These are phyloP conservation scores for Thuidium tamariscinum DNA, from an alignment of 225 moss, liverwort and hornwort genomes.

Conservation along the genomic window DNA sequence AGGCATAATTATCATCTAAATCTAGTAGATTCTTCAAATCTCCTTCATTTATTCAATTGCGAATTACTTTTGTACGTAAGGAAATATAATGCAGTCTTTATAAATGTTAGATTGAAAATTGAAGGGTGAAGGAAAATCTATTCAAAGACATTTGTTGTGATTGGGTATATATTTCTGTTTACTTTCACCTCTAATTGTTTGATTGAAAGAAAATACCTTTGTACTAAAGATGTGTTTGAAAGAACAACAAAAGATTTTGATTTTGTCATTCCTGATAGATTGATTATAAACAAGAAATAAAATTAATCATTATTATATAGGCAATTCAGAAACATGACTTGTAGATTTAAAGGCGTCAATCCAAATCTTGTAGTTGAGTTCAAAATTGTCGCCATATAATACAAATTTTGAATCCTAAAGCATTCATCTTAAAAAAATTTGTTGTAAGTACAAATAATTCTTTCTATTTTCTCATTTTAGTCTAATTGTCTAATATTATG, in stretches of 20 bases:
- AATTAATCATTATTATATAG: neutral
- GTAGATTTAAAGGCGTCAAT: too few relatives aligned
- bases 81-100: rapidly evolving
- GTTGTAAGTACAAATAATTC: rapidly evolving
- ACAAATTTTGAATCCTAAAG: neutral
- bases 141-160: neutral
- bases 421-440: neutral
- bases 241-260: neutral
- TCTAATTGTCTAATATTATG: neutral
- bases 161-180: neutral
- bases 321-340: rapidly evolving
- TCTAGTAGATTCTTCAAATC: neutral
- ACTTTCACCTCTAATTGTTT: neutral
- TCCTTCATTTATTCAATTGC: neutral
- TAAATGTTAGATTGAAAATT: rapidly evolving
- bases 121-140: rapidly evolving
- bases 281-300: neutral
- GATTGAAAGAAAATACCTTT: too few relatives aligned
- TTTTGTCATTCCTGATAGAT: neutral
- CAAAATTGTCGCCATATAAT: neutral
- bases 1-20: rapidly evolving
- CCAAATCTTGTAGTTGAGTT: neutral
- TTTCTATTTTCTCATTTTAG: neutral
- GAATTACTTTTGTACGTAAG: neutral
- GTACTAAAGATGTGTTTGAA: rapidly evolving